A percentile compares a stretch with the other conserved stretches of the same genome.
Conservation (phyloP, 2,329 filamentous ascomycete species). For the Ophiostoma pallidulum region DNA sequence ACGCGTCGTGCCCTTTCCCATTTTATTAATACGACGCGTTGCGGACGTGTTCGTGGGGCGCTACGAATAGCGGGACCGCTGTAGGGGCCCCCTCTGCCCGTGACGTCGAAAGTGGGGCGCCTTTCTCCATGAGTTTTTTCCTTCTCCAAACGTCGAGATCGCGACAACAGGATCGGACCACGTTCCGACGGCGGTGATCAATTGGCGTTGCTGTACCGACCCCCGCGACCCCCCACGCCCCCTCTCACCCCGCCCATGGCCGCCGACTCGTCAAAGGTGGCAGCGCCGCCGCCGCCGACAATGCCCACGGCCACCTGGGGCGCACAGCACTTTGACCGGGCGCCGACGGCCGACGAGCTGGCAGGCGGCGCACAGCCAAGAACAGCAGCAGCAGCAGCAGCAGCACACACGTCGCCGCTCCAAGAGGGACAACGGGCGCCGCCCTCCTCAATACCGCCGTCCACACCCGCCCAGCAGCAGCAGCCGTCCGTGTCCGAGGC, state of each 20-base stretch:
- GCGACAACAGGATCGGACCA: no score
- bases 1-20: no score
- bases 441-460: no score
- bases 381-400: background rate
- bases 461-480: background rate
- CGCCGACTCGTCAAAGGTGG: conserved; percentile 1
- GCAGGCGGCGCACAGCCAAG: conserved; percentile 20
- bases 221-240: background rate
- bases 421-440: background rate
- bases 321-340: conserved; percentile 16
- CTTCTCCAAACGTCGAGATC: no score
- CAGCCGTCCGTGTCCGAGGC: conserved; percentile 45
- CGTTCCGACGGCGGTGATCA: no score
- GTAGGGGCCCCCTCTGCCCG: no score
- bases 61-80: no score
- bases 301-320: conserved; percentile 17
- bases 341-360: conserved; percentile 25
- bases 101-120: no score
- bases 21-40: no score
- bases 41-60: no score
- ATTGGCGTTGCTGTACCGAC: background rate
- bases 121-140: background rate
- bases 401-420: background rate
- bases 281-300: conserved; percentile 8
- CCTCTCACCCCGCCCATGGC: background rate